Evolutionary conservation across 148 eudicot species (phyloP).

Genomic region (Nyssa sinensis): DNA sequence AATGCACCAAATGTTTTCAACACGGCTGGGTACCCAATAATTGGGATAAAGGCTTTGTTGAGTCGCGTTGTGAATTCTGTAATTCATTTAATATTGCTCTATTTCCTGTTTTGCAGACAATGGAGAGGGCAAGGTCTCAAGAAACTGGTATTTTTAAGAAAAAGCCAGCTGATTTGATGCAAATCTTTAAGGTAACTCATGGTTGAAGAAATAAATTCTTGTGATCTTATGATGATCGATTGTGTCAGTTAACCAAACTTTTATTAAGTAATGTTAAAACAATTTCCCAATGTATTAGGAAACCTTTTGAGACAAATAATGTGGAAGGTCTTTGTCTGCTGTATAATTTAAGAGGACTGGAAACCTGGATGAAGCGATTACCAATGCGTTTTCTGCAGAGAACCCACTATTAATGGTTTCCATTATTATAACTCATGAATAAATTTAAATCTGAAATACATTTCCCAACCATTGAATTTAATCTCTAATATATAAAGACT

Average conservation of each 20-base stretch:
- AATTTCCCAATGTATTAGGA: neutral
- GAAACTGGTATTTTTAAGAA: conserved; percentile 77
- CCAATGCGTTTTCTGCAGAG: neutral
- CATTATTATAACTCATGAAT: neutral
- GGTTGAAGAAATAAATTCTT: neutral
- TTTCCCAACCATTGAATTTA: neutral
- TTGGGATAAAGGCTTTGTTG: too few species aligned
- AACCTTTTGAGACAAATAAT: neutral
- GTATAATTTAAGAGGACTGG: conserved; percentile 1
- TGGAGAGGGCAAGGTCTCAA: conserved; percentile 94
- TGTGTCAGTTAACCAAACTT: neutral
- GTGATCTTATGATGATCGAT: neutral
- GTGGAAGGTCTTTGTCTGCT: neutral
- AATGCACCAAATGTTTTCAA: too few species aligned
- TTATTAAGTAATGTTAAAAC: neutral
- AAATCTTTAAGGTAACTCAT: conserved; percentile 72
- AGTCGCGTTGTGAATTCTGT: neutral
- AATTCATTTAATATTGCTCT: neutral
- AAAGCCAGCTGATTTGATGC: conserved; percentile 86
- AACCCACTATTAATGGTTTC: neutral
- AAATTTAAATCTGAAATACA: neutral
- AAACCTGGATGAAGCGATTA: neutral
- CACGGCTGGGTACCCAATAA: too few species aligned
- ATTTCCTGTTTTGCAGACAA: conserved; percentile 61
- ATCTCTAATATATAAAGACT: neutral